Evolutionary conservation across 1,284 basidiomycete species (phyloP), one percentile per base, ranked within the genome.

Genomic region (Cutaneotrichosporon sp.): DNA sequence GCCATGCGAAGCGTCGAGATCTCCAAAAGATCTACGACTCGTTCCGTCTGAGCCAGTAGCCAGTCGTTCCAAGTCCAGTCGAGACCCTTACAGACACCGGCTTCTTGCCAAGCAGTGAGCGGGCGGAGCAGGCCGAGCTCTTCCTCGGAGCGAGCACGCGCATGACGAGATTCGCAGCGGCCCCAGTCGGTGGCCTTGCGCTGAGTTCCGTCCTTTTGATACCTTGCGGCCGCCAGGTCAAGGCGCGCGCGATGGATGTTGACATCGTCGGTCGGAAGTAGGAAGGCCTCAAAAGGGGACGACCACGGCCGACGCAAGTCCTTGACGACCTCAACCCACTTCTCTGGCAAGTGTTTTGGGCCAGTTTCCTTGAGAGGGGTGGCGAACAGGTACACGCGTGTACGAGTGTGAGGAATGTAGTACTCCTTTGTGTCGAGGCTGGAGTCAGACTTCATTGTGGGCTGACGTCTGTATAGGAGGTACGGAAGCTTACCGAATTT

Each of bases 21-120:
- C 66, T 97, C 92, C 82, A 94, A 86, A 54, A 97, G 74, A 71
- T 97, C 92, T 82, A 90, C 87, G 3, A 97, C 92, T 32, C 92
- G 83, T 68, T 96, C 91, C 17, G 96, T 93, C 70, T 96, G 92
- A 7, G 82, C 82, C 17, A 84, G 77, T 20, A 85, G 88, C 91
- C 92, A 97, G 67, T 96, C 92, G 60, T 86, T 84, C 93, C 93
- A 97, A 17, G 87, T 86, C 65, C 89, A 91, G 66, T 96, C 91
- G 1, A 86, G 86, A 54, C 93, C 77, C 64, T 88, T 90, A 69
- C 89, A 92, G 49, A 82, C 84, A 10, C 90, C 91, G 62, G 88
- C 88, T 78, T 96, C 90, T 57, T 93, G 88, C 92, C 92, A 97
- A 62, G 84, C 85, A 0, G 93, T 97, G 32, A 94, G 76, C 0